A percentile compares a stretch with the other conserved stretches of the same genome.
These are phyloP conservation scores for Chytriomyces hyalinus DNA, from an alignment of 192 early-diverging fungal species.

Conservation along the genomic window DNA sequence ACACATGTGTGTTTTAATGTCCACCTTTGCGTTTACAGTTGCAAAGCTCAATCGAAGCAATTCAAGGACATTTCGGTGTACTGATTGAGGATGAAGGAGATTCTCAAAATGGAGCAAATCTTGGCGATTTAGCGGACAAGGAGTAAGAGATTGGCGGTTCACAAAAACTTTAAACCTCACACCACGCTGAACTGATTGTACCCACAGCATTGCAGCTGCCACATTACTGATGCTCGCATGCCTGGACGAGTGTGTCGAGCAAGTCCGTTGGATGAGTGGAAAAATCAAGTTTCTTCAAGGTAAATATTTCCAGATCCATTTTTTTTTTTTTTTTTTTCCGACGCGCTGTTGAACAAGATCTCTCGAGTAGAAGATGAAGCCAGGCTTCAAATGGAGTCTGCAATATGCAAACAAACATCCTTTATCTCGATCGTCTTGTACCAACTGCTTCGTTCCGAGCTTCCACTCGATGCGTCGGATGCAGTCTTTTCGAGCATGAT, in stretches of 20 bases:
- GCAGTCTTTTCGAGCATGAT: conserved; percentile 8
- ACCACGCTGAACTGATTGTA: too few species aligned
- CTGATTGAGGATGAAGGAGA: conserved; percentile 18
- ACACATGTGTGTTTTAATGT: not conserved
- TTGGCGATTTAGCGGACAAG: conserved; percentile 11
- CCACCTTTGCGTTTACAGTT: not conserved
- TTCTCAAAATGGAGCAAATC: not conserved
- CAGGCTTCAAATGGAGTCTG: conserved; percentile 3
- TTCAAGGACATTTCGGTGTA: not conserved
- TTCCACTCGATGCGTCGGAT: conserved; percentile 18
- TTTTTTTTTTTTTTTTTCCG: not conserved
- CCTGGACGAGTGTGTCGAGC: conserved; percentile 5
- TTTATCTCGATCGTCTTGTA: conserved; percentile 1
- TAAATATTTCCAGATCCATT: not conserved
- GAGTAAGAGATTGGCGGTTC: not conserved
- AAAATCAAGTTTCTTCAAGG: conserved; percentile 9
- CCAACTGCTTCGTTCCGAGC: conserved; percentile 1
- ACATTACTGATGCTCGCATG: not conserved
- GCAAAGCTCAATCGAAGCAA: not conserved
- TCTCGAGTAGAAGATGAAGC: not conserved
- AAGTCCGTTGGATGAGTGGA: conserved; percentile 14
- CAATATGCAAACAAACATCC: conserved; percentile 1
- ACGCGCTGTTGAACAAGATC: too few species aligned
- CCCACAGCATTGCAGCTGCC: too few species aligned
- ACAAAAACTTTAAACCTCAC: too few species aligned